Evolutionary conservation across 2,329 filamentous ascomycete species (phyloP).

Genomic region (Penicillium sclerotiorum): DNA sequence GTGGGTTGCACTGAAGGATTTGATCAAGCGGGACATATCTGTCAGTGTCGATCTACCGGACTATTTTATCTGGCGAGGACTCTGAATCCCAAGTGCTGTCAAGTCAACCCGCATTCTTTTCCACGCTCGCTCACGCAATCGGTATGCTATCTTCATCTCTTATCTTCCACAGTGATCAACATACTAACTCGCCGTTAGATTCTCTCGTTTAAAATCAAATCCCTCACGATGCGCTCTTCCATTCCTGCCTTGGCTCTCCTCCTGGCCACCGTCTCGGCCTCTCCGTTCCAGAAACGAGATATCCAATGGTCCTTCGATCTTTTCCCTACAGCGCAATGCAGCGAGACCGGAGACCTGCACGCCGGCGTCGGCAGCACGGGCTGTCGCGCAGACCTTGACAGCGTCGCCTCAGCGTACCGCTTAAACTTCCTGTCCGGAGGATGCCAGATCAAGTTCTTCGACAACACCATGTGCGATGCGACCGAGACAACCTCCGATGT

Average conservation of each 20-base stretch:
- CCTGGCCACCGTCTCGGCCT: conserved; percentile 15
- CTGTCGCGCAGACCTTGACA: conserved; percentile 24
- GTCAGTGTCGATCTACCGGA: too few relatives aligned
- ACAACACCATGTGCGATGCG: conserved; percentile 30
- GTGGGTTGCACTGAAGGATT: conserved; percentile 2
- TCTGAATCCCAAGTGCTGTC: too few relatives aligned
- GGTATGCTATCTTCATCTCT: neutral
- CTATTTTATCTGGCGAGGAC: neutral
- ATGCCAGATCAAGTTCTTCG: conserved; percentile 26
- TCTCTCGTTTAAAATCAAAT: conserved; percentile 5
- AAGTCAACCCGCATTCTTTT: neutral
- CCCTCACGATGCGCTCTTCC: conserved; percentile 9
- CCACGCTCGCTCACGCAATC: neutral
- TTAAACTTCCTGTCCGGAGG: conserved; percentile 19
- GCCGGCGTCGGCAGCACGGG: conserved; percentile 25
- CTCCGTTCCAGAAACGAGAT: conserved; percentile 21
- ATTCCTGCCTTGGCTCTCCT: conserved; percentile 11
- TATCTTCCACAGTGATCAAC: neutral
- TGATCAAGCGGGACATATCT: too few relatives aligned
- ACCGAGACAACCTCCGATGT: conserved; percentile 17
- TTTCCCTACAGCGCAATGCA: conserved; percentile 20
- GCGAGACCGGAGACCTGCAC: conserved; percentile 17
- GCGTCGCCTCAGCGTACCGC: conserved; percentile 23
- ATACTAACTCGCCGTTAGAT: conserved; percentile 1
- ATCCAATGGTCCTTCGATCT: conserved; percentile 27